Evolutionary conservation across 2,329 filamentous ascomycete genomes (phyloP).

Genomic region (Colletotrichum nymphaeae): DNA sequence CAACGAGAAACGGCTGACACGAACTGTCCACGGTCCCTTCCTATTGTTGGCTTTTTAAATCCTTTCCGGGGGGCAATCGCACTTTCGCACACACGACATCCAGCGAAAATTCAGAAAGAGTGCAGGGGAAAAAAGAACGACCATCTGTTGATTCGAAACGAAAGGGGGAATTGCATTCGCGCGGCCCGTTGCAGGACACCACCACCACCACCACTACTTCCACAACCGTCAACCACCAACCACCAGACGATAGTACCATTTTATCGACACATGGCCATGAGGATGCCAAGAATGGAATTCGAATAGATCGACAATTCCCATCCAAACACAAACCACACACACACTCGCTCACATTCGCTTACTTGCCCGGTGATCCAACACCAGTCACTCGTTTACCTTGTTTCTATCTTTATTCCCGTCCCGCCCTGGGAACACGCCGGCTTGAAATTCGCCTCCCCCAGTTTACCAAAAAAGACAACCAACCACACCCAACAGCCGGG

Average conservation of each 20-base stretch:
- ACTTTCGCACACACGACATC: not conserved
- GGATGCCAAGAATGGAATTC: conserved; percentile 34
- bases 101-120: not conserved
- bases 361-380: conserved; percentile 7
- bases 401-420: conserved; percentile 21
- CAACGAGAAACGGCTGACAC: conserved; percentile 32
- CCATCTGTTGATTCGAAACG: conserved; percentile 5
- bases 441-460: conserved; percentile 30
- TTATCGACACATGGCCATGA: conserved; percentile 20
- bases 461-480: conserved; percentile 15
- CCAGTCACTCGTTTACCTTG: conserved; percentile 28
- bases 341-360: conserved; percentile 29
- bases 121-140: not conserved
- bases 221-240: not conserved
- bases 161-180: not conserved
- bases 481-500: conserved; percentile 13
- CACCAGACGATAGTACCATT: conserved; percentile 25
- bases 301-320: conserved; percentile 31
- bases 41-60: not conserved
- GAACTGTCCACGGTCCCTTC: not conserved
- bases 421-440: conserved; percentile 20
- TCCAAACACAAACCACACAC: conserved; percentile 6
- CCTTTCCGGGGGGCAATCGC: not conserved
- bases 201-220: conserved; percentile 7
- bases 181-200: conserved; percentile 28